Evolutionary conservation across 768 basidiomycete genomes (phyloP), one percentile per base, ranked within the genome.

Genomic region (Rhodotorula graminis): DNA sequence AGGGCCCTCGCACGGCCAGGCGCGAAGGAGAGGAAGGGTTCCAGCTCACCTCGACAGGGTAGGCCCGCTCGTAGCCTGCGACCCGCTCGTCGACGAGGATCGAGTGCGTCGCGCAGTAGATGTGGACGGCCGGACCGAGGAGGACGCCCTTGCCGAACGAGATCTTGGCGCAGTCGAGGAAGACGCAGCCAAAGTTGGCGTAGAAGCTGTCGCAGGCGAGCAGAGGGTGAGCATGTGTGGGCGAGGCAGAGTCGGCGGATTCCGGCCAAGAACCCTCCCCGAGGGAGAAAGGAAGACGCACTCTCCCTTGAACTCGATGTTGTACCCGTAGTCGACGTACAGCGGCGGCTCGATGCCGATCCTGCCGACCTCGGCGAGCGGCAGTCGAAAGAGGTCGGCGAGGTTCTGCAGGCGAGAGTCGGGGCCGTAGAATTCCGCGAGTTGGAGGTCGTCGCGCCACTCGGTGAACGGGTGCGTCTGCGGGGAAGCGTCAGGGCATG

Each of bases 71-170:
- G 18, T 66, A 65, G 23, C 75, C 72, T 1, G 67, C 75, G 11
- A 61, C n/a, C 18, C 75, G 64, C 61, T 76, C 75, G 44, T 50
- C 63, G 12, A 76, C 56, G 29, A 73, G 52, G 40, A 70, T 64
- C 2, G 68, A 67, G 59, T 76, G 75, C 16, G 72, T 76, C 9
- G 75, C 72, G 50, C 68, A 59, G 57, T 76, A 76, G 44, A 76
- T 46, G 67, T 76, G 67, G 23, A 73, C 72, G 56, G 42, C 57
- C 21, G 57, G 75, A 9, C 53, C 74, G 40, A 68, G 50, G 16
- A 76, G 27, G n/a, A 70, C 72, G 56, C 72, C 53, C 21, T 59
- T 46, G 31, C 75, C 75, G 60, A 76, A 74, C 27, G 75, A 60
- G 29, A 76, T 73, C 14, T 76, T 61, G 33, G 74, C 74, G 40